A percentile compares a stretch with the other conserved stretches of the same genome.
These are phyloP conservation scores for Immersiella caudata DNA, from an alignment of 495 filamentous ascomycete genomes.

Conservation along the genomic window DNA sequence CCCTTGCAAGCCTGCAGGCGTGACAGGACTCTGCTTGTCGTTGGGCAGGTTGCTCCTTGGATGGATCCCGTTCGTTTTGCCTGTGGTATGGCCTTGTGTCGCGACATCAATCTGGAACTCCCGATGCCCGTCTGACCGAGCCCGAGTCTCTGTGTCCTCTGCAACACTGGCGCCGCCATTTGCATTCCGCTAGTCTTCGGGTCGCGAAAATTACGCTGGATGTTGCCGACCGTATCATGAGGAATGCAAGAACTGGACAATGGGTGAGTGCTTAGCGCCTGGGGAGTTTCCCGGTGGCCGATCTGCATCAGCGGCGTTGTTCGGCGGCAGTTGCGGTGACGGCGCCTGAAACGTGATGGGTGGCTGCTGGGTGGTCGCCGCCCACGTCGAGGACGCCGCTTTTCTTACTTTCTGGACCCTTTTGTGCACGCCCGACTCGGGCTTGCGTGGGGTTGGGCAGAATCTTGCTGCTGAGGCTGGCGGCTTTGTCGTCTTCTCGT, in stretches of 20 bases:
- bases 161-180: constrained; percentile 7
- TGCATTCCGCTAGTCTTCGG: neutral
- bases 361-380: constrained; percentile 10
- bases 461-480: constrained; percentile 1
- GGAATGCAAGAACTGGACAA: constrained; percentile 34
- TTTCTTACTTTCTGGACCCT: neutral
- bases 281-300: neutral
- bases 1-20: constrained; percentile 11
- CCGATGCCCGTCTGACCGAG: constrained; percentile 8
- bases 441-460: constrained; percentile 1
- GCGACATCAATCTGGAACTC: constrained; percentile 12
- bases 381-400: neutral
- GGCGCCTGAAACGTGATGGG: constrained; percentile 11
- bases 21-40: constrained; percentile 1
- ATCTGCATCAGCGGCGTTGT: neutral
- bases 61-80: constrained; percentile 6
- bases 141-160: neutral
- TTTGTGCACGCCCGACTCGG: constrained; percentile 8
- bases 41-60: neutral
- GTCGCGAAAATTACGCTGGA: constrained; percentile 15
- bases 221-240: constrained; percentile 32
- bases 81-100: neutral
- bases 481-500: constrained; percentile 6
- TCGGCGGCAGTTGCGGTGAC: constrained; percentile 4
- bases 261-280: constrained; percentile 36